Evolutionary conservation across 2,329 filamentous ascomycete genomes (phyloP).

Genomic region (Fusarium domesticum): DNA sequence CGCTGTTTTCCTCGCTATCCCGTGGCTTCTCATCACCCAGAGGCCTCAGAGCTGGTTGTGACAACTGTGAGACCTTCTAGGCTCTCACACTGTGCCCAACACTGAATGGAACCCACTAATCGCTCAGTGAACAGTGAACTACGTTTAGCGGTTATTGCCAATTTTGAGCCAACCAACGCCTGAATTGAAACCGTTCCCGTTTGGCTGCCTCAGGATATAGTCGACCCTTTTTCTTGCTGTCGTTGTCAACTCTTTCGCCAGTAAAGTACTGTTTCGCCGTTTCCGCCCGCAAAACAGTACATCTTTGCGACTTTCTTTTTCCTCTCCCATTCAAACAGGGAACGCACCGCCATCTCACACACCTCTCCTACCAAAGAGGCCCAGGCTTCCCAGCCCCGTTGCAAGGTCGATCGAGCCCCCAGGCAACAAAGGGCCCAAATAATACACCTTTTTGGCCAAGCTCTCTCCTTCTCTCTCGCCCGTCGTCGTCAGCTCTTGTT

Average conservation of each 20-base stretch:
- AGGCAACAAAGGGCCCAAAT: background rate
- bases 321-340: no score
- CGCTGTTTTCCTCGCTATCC: background rate
- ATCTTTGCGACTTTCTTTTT: conserved; percentile 9
- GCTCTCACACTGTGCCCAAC: conserved; percentile 14
- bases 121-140: conserved; percentile 22
- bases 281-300: conserved; percentile 20
- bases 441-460: background rate
- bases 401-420: background rate
- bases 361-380: no score
- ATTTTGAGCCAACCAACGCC: conserved; percentile 13
- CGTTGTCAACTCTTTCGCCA: conserved; percentile 2
- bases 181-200: conserved; percentile 12
- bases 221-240: conserved; percentile 11
- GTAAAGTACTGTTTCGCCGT: conserved; percentile 16
- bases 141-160: conserved; percentile 27
- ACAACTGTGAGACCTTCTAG: background rate
- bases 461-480: background rate
- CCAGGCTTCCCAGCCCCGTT: background rate
- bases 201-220: conserved; percentile 29
- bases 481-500: background rate
- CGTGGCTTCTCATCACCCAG: background rate
- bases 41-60: conserved; percentile 3
- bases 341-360: no score
- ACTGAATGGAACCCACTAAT: conserved; percentile 20